Base-by-base conservation (phyloP, 495 filamentous ascomycete species). In the Xylaria sp. region DNA sequence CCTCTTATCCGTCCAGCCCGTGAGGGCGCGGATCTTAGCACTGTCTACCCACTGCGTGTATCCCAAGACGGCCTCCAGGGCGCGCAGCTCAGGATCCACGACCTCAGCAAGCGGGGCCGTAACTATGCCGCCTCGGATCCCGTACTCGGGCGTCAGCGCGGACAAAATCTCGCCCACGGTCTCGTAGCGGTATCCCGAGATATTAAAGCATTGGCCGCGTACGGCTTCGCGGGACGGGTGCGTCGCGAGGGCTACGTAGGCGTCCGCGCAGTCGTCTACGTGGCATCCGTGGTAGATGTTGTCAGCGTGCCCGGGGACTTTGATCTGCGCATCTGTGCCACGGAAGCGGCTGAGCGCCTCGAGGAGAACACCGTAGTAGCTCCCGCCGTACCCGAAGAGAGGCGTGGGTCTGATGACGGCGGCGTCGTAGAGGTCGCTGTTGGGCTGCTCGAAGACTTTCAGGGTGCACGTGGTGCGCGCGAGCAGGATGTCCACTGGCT, bases 231-330 rank as follows among this genome's bases (percentile, higher is more conserved):
- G 70, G 29, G 63, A 62, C 15, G 74, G 67, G 33, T 80, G 73
- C 19, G 70, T 69, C 0, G 82, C 83, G 1, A 85, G 73, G 6
- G 79, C 74, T 8, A 84, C 71, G 62, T 85, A 85, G 0, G 80
- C 82, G 24, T 83, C 81, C 12, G 74, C 83, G 58, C 82, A 84
- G 72, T 85, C 83, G 69, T 85, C 83, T 35, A 85, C 71, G 52
- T 84, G 83, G 40, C 76, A 74, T 21, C 73, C 79, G 69, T 85
- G 82, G 52, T 83, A 69, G 52, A 84, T 79, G 3, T 73, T 81
- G 35, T 78, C 72, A n/a, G 68, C 71, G 59, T 82, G 72, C 7
- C 73, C 67, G 3, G 76, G 63, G 2, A 84, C 57, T 40, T 75
- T 70, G 19, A 82, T n/a, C 15, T n/a, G 35, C 0, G 72, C 62